Percentiles rank a stretch among this genome's conserved stretches.
Evolutionary conservation across 768 basidiomycete species (phyloP).

Genomic region (Pisolithus tinctorius): DNA sequence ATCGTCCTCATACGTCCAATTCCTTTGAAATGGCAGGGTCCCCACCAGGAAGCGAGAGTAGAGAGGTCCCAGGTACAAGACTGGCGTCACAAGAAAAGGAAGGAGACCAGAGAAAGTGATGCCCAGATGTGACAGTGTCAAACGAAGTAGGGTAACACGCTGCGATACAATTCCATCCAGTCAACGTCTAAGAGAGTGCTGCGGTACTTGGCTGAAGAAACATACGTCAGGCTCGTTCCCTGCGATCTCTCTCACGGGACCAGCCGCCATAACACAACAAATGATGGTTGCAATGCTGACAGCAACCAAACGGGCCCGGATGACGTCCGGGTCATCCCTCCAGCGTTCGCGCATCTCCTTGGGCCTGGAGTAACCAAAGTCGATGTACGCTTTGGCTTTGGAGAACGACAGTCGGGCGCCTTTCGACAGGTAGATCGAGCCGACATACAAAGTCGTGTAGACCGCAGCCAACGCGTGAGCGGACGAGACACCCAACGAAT

Average conservation of each 20-base stretch:
- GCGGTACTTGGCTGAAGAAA: background rate
- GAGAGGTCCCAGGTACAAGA: slow-evolving; percentile 74
- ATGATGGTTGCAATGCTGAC: slow-evolving; percentile 56
- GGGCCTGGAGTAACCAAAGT: slow-evolving; percentile 23
- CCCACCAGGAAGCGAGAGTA: slow-evolving; percentile 44
- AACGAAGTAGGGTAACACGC: slow-evolving; percentile 17
- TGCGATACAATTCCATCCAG: slow-evolving; percentile 7
- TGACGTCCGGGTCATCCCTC: slow-evolving; percentile 83
- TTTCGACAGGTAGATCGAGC: slow-evolving; percentile 73
- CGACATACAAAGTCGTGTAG: slow-evolving; percentile 70
- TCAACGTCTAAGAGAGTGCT: slow-evolving; percentile 1
- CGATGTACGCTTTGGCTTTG: slow-evolving; percentile 19
- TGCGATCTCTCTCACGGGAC: slow-evolving; percentile 30
- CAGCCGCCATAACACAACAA: slow-evolving; percentile 47
- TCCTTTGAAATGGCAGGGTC: slow-evolving; percentile 48
- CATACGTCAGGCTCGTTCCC: slow-evolving; percentile 15
- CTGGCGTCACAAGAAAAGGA: slow-evolving; percentile 62
- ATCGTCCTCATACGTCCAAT: slow-evolving; percentile 38
- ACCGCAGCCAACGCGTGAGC: slow-evolving; percentile 52
- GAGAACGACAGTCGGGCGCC: slow-evolving; percentile 51
- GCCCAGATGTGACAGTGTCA: slow-evolving; percentile 38
- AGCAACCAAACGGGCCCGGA: slow-evolving; percentile 68
- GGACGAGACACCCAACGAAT: slow-evolving; percentile 2
- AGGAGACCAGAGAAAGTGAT: slow-evolving; percentile 24
- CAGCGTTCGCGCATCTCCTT: slow-evolving; percentile 41